Percentiles rank a stretch among this genome's conserved stretches.
Conservation (phyloP, 2,329 filamentous ascomycete species). For the Colletotrichum nymphaeae region DNA sequence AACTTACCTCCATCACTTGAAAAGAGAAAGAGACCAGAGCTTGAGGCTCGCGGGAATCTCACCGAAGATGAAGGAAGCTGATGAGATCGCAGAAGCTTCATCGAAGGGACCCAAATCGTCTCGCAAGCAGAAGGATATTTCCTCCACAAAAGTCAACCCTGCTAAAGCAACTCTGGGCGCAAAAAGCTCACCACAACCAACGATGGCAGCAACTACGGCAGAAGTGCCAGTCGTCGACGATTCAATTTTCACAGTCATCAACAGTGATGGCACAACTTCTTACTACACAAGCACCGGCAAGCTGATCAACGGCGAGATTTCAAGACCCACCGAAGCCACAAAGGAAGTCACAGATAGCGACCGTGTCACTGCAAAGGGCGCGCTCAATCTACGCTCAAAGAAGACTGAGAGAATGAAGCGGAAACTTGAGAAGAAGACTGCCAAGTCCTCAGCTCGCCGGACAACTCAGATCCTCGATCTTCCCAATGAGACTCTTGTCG, state of each 20-base stretch:
- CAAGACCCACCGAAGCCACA: neutral
- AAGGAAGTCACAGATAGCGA: slow-evolving; percentile 29
- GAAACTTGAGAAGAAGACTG: slow-evolving; percentile 28
- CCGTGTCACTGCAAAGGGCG: slow-evolving; percentile 11
- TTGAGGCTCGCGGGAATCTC: neutral
- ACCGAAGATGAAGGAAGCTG: neutral
- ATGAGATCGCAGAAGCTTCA: neutral
- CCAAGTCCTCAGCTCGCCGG: slow-evolving; percentile 27
- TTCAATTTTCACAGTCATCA: neutral
- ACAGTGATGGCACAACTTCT: slow-evolving; percentile 6
- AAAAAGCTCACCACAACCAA: neutral
- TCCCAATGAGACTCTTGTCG: slow-evolving; percentile 63
- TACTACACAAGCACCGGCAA: neutral
- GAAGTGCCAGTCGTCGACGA: neutral
- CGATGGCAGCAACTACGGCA: neutral
- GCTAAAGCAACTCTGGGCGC: neutral
- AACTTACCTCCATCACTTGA: neutral
- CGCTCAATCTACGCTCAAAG: slow-evolving; percentile 33
- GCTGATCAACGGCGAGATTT: neutral
- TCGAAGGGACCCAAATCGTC: neutral
- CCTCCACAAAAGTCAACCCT: neutral
- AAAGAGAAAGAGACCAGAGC: neutral
- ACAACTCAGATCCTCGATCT: slow-evolving; percentile 55
- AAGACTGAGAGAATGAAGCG: slow-evolving; percentile 28
- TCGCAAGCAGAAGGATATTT: neutral